Conservation (phyloP, 2,329 filamentous ascomycete genomes). For the Exophiala mesophila region DNA sequence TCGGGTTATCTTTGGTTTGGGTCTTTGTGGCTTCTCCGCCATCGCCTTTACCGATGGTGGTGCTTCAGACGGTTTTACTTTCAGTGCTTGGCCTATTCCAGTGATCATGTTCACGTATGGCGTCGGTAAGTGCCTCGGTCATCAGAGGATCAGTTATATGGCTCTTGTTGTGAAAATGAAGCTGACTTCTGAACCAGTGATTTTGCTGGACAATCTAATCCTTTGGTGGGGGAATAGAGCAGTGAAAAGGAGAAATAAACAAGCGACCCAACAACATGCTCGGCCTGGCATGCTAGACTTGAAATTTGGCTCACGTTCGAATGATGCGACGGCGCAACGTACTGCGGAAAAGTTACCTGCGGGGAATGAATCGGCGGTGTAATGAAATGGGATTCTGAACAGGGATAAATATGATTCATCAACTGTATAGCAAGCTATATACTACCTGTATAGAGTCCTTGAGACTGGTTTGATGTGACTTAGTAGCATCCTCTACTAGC, state of each 20-base stretch:
- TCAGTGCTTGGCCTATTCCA: neutral
- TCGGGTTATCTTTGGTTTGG: slow-evolving; percentile 7
- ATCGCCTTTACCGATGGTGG: neutral
- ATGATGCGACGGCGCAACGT: neutral
- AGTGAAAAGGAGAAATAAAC: neutral
- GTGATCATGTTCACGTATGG: neutral
- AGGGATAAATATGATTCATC: too few species aligned
- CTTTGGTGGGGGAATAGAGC: slow-evolving; percentile 1
- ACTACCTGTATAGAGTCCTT: too few species aligned
- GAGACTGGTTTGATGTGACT: too few species aligned
- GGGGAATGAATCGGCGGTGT: neutral
- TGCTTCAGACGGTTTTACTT: neutral
- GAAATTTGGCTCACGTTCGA: neutral
- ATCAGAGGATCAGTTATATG: too few species aligned
- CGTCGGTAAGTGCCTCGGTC: slow-evolving; percentile 2
- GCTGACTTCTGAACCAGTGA: neutral
- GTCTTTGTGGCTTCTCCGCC: neutral
- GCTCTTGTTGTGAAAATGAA: too few species aligned
- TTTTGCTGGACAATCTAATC: slow-evolving; percentile 4
- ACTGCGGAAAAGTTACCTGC: neutral
- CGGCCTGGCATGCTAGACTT: neutral
- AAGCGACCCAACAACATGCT: too few species aligned
- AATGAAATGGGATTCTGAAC: too few species aligned
- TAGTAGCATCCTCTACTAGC: too few species aligned
- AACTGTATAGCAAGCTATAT: too few species aligned